Evolutionary conservation across 139 green algal species (phyloP).

Genomic region (Trebouxia sp.): DNA sequence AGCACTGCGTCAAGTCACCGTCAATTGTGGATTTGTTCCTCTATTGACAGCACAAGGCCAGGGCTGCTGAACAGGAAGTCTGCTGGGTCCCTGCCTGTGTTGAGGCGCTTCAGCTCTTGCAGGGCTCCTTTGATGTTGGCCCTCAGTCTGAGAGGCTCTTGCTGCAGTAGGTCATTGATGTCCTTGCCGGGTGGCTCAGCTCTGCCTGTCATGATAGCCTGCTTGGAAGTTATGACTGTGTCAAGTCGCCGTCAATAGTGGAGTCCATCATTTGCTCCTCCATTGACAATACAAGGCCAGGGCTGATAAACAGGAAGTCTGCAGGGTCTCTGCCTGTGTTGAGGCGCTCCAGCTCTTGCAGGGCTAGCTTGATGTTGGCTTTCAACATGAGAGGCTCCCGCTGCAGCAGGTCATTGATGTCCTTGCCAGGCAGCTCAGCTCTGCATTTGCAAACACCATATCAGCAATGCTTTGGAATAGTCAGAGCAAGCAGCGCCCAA

Average conservation of each 20-base stretch:
- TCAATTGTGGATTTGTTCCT: constrained; percentile 4
- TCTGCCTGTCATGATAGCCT: too few species aligned
- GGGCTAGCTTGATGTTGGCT: neutral
- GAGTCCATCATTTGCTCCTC: constrained; percentile 14
- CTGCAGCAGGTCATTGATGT: constrained; percentile 5
- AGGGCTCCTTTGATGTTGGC: too few species aligned
- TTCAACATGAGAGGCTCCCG: constrained; percentile 8
- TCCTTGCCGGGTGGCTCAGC: too few species aligned
- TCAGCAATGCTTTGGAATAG: too few species aligned
- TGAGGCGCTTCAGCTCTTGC: too few species aligned
- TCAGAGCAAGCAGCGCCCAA: neutral
- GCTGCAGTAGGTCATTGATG: too few species aligned
- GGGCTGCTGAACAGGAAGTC: too few species aligned
- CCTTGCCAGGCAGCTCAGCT: neutral
- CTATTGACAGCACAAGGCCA: too few species aligned
- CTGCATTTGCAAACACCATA: neutral
- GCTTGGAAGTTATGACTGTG: neutral
- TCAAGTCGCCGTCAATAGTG: constrained; percentile 8
- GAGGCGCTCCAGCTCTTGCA: constrained; percentile 5
- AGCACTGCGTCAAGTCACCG: neutral
- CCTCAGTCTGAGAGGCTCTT: too few species aligned
- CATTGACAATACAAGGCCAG: neutral
- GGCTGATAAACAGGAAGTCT: neutral
- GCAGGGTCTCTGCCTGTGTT: neutral
- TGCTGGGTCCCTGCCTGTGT: too few species aligned